Percentiles rank a stretch among this genome's conserved stretches.
These are phyloP conservation scores for Aspergillus sergii DNA, from an alignment of 2,329 filamentous ascomycete genomes.

Conservation along the genomic window DNA sequence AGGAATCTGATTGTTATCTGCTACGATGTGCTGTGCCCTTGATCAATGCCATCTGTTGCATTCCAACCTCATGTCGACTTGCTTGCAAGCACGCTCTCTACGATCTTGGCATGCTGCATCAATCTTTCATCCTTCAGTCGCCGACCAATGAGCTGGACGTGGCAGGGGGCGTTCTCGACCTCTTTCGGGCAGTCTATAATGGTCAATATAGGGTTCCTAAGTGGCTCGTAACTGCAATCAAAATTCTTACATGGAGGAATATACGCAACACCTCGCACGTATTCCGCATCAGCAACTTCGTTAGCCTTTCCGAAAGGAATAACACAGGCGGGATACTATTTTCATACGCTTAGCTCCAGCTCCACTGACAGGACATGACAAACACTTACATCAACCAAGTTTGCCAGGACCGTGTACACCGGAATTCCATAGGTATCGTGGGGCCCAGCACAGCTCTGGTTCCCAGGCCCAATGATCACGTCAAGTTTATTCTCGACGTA, in stretches of 20 bases:
- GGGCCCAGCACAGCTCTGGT: slow-evolving; percentile 25
- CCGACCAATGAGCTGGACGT: slow-evolving; percentile 27
- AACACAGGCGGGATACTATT: slow-evolving; percentile 25
- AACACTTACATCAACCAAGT: slow-evolving; percentile 27
- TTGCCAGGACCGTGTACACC: slow-evolving; percentile 26
- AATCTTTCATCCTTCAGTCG: slow-evolving; percentile 26
- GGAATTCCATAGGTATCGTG: slow-evolving; percentile 26
- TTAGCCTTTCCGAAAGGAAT: slow-evolving; percentile 25
- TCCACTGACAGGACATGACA: not conserved
- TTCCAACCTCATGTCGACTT: not conserved
- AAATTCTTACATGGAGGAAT: slow-evolving; percentile 22
- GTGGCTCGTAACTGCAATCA: not conserved
- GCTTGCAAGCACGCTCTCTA: slow-evolving; percentile 15
- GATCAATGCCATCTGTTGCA: not conserved
- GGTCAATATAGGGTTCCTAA: not conserved
- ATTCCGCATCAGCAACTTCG: slow-evolving; percentile 19
- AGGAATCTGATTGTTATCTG: not conserved
- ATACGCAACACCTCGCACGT: slow-evolving; percentile 23
- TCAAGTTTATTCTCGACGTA: slow-evolving; percentile 26
- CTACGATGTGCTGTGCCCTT: not conserved
- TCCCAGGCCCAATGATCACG: slow-evolving; percentile 24
- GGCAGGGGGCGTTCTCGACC: slow-evolving; percentile 26
- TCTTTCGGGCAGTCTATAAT: slow-evolving; percentile 19
- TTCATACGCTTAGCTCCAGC: not conserved
- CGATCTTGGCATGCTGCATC: slow-evolving; percentile 19